Evolutionary conservation across 176 grass and related monocot genomes (phyloP), one percentile per base, ranked within the genome.

Genomic region (Luzula sylvatica): DNA sequence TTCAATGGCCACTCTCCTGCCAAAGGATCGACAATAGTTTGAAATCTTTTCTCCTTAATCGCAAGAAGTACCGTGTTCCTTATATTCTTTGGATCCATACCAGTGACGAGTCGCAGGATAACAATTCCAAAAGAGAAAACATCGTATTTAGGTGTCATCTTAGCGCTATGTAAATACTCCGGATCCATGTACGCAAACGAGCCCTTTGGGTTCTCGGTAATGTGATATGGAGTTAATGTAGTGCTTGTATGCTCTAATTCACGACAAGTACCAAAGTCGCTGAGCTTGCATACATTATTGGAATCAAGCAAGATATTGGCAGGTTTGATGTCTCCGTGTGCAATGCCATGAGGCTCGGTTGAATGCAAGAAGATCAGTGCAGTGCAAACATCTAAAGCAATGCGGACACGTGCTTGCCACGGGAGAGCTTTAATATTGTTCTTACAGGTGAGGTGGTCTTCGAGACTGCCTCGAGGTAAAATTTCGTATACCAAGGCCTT

Each of bases 391-490:
- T 82, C 66, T 24, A 78, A 70, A 66, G 78, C 78, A 9, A 87
- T 74, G 21, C 35, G 46, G 46, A 56, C 51, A 3, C 78, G 58
- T 25, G 72, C 7, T 38, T 78, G 78, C 76, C 83, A 81, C 46
- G 47, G 61, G 52, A 87, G 73, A 65, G 72, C 72, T 42, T 58
- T 59, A 7, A 77, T 82, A 62, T 82, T 70, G 38, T 78, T 61
- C 38, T 73, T 76, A 52, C 30, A 73, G 66, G 76, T 56, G 24
- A 87, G 54, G 8, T 65, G 78, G 26, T 87, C 83, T 70, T 87
- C 83, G 53, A 87, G 70, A 55, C 69, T 87, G 69, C 78, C 83
- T 73, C 73, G 73, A 16, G 77, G 63, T 70, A 87, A 72, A 75
- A 65, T 82, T 41, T 78, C 83, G 23, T 73, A 87, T 20, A 87